phyloP scores from a whole-genome alignment of 1,284 basidiomycete species.

The Fomitopsis schrenkii region DNA sequence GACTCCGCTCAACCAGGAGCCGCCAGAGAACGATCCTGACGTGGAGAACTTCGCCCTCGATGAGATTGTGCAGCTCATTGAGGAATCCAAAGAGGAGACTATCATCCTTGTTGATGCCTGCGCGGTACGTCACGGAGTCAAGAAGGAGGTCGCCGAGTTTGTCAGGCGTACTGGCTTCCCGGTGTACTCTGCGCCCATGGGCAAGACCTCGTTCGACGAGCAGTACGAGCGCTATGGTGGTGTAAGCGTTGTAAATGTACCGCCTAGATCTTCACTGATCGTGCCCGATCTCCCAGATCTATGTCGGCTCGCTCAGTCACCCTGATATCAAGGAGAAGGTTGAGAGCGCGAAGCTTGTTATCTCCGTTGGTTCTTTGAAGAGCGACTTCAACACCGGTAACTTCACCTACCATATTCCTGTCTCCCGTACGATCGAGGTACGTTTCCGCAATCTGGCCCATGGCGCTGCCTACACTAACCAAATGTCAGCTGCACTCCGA shows the following conservation, averaged over 20 bases:
- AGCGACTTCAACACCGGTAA: conserved; percentile 92
- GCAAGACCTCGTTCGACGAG: conserved; percentile 82
- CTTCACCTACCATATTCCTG: conserved; percentile 73
- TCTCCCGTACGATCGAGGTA: conserved; percentile 60
- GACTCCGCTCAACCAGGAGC: conserved; percentile 52
- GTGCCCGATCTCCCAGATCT: conserved; percentile 46
- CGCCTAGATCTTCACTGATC: not conserved
- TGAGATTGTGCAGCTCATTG: conserved; percentile 64
- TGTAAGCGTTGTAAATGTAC: conserved; percentile 39
- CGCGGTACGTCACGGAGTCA: conserved; percentile 75
- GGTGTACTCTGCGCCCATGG: conserved; percentile 85
- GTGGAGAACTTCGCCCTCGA: conserved; percentile 72
- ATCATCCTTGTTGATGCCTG: conserved; percentile 90
- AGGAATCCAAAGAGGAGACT: conserved; percentile 59
- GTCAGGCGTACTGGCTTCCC: conserved; percentile 71
- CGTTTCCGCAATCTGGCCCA: not conserved
- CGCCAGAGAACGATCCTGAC: conserved; percentile 51
- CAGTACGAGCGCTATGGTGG: conserved; percentile 85
- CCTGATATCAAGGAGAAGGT: conserved; percentile 72
- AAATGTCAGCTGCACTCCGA: conserved; percentile 74
- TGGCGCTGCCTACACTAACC: not conserved
- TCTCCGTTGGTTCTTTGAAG: conserved; percentile 79
- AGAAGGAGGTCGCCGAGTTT: conserved; percentile 66
- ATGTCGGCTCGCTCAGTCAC: conserved; percentile 77
- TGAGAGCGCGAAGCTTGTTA: conserved; percentile 79